Conservation (phyloP, 441 rosid genomes). For the Pelargonium cotyledonis region DNA sequence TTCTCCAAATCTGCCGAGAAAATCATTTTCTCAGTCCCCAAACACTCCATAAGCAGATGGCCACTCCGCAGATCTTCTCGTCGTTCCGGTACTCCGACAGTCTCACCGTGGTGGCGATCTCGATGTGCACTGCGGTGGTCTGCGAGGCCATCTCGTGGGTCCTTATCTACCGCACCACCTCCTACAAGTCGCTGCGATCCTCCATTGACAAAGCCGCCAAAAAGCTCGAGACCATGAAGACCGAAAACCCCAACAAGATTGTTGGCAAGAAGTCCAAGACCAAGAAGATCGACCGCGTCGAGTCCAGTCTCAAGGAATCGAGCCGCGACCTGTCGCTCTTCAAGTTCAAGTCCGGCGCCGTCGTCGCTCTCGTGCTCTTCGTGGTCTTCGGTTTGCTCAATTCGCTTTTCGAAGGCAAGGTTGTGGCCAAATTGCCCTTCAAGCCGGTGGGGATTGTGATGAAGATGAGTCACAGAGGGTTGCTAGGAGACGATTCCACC, state of each 20-base stretch:
- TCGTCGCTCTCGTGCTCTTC: conserved; percentile 74
- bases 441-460: conserved; percentile 57
- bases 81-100: conserved; percentile 64
- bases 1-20: too few species aligned
- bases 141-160: conserved; percentile 93
- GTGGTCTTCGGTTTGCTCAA: conserved; percentile 72
- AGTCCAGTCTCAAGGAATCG: conserved; percentile 66
- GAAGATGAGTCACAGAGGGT: conserved; percentile 89
- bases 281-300: conserved; percentile 83
- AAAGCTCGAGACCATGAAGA: conserved; percentile 86
- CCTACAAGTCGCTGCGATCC: conserved; percentile 76
- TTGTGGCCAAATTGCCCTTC: conserved; percentile 86
- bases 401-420: conserved; percentile 82
- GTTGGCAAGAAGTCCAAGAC: conserved; percentile 60
- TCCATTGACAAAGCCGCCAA: conserved; percentile 84
- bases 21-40: conserved; percentile 17
- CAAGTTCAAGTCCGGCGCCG: conserved; percentile 93
- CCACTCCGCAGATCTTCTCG: conserved; percentile 13
- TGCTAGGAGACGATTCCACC: conserved; percentile 70
- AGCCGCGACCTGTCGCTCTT: conserved; percentile 76
- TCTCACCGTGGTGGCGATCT: conserved; percentile 71
- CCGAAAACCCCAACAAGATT: conserved; percentile 42
- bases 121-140: conserved; percentile 77
- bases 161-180: conserved; percentile 76
- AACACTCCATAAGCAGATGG: not conserved